A percentile compares a stretch with the other conserved stretches of the same genome.
Conservation (phyloP, 805 yeast genomes). For the Saccharomyces paradoxus region DNA sequence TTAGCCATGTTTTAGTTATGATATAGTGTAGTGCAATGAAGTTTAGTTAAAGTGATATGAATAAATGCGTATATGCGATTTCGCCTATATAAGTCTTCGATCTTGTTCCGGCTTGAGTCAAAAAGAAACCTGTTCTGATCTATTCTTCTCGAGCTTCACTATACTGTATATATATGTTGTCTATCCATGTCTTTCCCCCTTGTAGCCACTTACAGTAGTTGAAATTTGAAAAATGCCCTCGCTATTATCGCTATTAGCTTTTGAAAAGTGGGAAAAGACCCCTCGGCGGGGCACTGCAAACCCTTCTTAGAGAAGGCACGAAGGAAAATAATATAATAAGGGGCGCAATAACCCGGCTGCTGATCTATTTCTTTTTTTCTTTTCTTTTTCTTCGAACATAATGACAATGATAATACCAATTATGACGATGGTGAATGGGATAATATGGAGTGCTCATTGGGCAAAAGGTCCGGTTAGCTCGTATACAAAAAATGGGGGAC, state of each 20-base stretch:
- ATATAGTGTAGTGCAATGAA: not conserved
- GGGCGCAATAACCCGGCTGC: not conserved
- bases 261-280: not conserved
- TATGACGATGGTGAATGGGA: not conserved
- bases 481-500: not conserved
- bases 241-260: not conserved
- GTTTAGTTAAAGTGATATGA: not conserved
- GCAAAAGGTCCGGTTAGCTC: not conserved
- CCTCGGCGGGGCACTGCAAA: not conserved
- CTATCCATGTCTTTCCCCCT: not conserved
- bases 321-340: not conserved
- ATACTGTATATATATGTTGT: not conserved
- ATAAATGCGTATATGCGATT: not conserved
- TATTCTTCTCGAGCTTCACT: not conserved
- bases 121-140: not conserved
- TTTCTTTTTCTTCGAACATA: not conserved
- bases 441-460: not conserved
- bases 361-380: not conserved
- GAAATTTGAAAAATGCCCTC: not conserved
- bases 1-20: conserved; percentile 6
- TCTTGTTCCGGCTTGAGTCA: not conserved
- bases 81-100: not conserved
- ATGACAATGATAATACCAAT: not conserved
- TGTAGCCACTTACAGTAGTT: not conserved
- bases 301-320: not conserved